Conservation (phyloP, 2,329 filamentous ascomycete genomes). For the Colletotrichum sp. region DNA sequence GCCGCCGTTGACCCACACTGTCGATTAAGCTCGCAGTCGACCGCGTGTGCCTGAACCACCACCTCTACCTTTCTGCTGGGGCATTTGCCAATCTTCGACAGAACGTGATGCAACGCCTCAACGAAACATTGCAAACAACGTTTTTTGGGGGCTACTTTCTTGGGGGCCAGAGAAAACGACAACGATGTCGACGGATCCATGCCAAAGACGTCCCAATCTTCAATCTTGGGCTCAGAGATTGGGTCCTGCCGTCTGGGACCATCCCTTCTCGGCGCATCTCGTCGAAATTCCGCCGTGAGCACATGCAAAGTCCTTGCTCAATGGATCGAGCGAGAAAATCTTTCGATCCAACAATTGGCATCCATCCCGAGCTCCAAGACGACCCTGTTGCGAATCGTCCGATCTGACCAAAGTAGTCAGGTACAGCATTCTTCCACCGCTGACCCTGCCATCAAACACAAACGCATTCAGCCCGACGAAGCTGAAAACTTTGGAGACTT, state of each 20-base stretch:
- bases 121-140: background rate
- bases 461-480: background rate
- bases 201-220: background rate
- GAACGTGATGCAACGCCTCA: background rate
- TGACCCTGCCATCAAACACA: background rate
- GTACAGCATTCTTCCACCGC: background rate
- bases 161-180: background rate
- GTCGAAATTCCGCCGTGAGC: background rate
- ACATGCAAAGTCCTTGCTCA: slow-evolving; percentile 1
- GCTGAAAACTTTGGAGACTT: background rate
- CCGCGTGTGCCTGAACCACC: slow-evolving; percentile 15
- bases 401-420: background rate
- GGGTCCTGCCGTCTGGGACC: background rate
- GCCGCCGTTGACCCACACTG: background rate
- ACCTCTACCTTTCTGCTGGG: background rate
- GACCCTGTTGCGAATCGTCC: background rate
- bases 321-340: background rate
- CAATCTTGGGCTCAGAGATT: background rate
- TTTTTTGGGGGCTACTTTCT: background rate
- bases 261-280: background rate
- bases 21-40: slow-evolving; percentile 15
- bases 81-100: background rate
- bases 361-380: background rate
- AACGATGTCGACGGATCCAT: background rate
- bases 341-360: background rate